Evolutionary conservation across 73 alveolate species (phyloP).

Genomic region (Paramecium sexaurelia): DNA sequence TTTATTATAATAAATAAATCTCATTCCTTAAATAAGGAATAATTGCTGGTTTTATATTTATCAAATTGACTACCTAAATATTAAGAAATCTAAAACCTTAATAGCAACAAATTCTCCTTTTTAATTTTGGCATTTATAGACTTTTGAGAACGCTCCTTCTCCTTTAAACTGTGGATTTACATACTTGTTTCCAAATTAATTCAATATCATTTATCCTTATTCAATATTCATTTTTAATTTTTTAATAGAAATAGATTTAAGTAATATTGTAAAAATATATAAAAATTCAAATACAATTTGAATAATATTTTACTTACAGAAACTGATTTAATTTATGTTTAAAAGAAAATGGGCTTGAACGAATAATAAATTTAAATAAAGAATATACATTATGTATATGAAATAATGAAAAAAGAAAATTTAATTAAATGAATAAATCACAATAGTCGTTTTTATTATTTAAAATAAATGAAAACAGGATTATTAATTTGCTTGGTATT

Average conservation of each 20-base stretch:
- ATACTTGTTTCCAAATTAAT: neutral
- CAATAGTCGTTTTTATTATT: conserved; percentile 25
- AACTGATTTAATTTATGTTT: no score
- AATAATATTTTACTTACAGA: no score
- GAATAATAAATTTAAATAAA: no score
- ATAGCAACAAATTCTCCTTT: neutral
- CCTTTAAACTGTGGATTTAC: neutral
- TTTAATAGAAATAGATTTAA: neutral
- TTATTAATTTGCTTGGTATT: neutral
- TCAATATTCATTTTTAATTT: neutral
- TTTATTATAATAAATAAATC: neutral
- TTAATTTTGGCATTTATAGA: neutral
- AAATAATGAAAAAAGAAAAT: neutral
- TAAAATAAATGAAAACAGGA: conserved; percentile 10
- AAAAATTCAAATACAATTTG: no score
- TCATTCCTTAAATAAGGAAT: conserved; percentile 29
- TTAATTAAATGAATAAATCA: neutral
- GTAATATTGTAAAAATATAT: no score
- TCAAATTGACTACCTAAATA: neutral
- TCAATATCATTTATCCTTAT: neutral
- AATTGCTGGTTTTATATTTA: neutral
- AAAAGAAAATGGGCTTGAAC: neutral
- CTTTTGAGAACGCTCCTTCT: neutral
- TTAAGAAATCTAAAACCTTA: neutral
- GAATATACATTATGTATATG: neutral